Conservation (phyloP, 2,329 filamentous ascomycete species). For the Pseudogymnoascus sp. region DNA sequence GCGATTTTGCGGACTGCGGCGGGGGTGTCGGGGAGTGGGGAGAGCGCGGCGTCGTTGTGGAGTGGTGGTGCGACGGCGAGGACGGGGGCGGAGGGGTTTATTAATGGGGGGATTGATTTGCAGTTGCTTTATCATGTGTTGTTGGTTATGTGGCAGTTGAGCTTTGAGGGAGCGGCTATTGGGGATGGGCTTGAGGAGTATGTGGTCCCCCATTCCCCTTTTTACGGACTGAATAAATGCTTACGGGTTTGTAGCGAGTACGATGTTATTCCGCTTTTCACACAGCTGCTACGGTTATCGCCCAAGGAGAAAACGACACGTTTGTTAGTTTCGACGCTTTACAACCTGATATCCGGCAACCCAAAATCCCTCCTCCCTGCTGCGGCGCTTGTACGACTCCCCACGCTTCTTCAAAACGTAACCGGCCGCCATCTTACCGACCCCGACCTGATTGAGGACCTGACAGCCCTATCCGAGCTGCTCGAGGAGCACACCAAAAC, state of each 20-base stretch:
- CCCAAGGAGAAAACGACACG: slow-evolving; percentile 98
- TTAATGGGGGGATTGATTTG: slow-evolving; percentile 79
- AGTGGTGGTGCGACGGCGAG: slow-evolving; percentile 45
- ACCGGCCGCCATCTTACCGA: slow-evolving; percentile 56
- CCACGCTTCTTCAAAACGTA: slow-evolving; percentile 56
- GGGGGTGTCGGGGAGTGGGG: slow-evolving; percentile 60
- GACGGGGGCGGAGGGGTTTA: slow-evolving; percentile 53
- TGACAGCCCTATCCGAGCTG: slow-evolving; percentile 53
- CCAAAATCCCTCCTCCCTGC: slow-evolving; percentile 70
- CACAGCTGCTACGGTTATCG: slow-evolving; percentile 83
- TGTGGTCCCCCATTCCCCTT: slow-evolving; percentile 27
- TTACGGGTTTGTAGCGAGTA: slow-evolving; percentile 61
- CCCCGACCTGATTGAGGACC: slow-evolving; percentile 56
- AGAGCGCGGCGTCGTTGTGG: slow-evolving; percentile 54
- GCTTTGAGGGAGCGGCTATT: slow-evolving; percentile 75
- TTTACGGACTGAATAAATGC: slow-evolving; percentile 13
- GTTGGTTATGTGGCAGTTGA: slow-evolving; percentile 91
- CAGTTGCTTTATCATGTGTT: slow-evolving; percentile 93
- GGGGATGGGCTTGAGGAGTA: slow-evolving; percentile 79
- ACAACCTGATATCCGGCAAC: slow-evolving; percentile 71
- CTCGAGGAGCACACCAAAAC: slow-evolving; percentile 62
- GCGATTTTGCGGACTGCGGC: slow-evolving; percentile 76
- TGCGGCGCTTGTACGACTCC: slow-evolving; percentile 79
- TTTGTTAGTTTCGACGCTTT: slow-evolving; percentile 78
- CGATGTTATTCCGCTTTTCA: slow-evolving; percentile 85